A percentile compares a stretch with the other conserved stretches of the same genome.
Evolutionary conservation across 1,139 yeast genomes (phyloP).

Genomic region (Sugiyamaella japonica): DNA sequence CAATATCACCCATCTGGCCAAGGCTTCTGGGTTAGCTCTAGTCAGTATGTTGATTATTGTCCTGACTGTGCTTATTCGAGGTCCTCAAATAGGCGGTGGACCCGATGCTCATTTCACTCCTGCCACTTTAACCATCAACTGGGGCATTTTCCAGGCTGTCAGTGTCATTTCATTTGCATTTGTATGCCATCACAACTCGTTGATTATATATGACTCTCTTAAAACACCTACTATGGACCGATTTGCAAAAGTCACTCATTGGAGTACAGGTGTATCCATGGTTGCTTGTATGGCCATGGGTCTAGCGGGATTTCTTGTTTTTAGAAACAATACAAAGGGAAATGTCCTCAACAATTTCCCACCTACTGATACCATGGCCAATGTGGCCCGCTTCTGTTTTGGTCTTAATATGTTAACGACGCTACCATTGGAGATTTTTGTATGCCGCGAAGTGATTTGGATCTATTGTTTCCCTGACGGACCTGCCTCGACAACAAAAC

Average conservation of each 20-base stretch:
- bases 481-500: slow-evolving; percentile 26
- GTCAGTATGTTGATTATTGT: slow-evolving; percentile 82
- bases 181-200: slow-evolving; percentile 93
- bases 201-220: slow-evolving; percentile 83
- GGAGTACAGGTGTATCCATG: slow-evolving; percentile 80
- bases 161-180: slow-evolving; percentile 91
- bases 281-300: slow-evolving; percentile 79
- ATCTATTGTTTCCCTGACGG: slow-evolving; percentile 52
- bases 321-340: slow-evolving; percentile 79
- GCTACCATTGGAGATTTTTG: slow-evolving; percentile 86
- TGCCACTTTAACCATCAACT: slow-evolving; percentile 56
- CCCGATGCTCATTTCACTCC: slow-evolving; percentile 42
- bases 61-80: slow-evolving; percentile 67
- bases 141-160: slow-evolving; percentile 79
- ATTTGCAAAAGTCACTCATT: slow-evolving; percentile 75
- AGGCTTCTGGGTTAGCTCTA: slow-evolving; percentile 84
- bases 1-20: slow-evolving; percentile 83
- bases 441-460: slow-evolving; percentile 77
- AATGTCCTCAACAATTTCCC: slow-evolving; percentile 85
- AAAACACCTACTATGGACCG: slow-evolving; percentile 71
- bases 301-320: slow-evolving; percentile 70
- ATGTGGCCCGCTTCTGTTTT: slow-evolving; percentile 85
- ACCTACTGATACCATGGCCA: slow-evolving; percentile 63
- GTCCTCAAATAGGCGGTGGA: slow-evolving; percentile 54
- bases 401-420: slow-evolving; percentile 95